A percentile compares a stretch with the other conserved stretches of the same genome.
These are phyloP conservation scores for Saccharomyces hybrid DNA, from an alignment of 1,139 yeast species.

Conservation along the genomic window DNA sequence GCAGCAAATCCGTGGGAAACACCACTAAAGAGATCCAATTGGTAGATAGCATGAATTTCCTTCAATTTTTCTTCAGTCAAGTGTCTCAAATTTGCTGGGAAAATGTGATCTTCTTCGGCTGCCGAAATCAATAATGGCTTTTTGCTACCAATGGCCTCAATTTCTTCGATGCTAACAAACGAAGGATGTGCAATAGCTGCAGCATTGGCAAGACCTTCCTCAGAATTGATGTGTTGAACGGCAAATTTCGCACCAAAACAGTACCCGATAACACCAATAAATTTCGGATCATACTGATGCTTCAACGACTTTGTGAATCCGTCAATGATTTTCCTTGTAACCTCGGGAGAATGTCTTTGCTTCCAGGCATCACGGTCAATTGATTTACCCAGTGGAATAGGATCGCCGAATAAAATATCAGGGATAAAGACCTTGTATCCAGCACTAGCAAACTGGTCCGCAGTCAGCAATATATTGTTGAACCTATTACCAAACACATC, in stretches of 20 bases:
- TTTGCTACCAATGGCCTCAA: conserved; percentile 40
- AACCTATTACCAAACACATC: conserved; percentile 61
- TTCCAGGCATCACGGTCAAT: conserved; percentile 46
- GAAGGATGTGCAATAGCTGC: conserved; percentile 83
- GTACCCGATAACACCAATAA: conserved; percentile 61
- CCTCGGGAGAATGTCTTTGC: conserved; percentile 43
- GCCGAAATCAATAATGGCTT: conserved; percentile 64
- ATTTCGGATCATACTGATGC: conserved; percentile 42
- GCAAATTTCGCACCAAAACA: conserved; percentile 78
- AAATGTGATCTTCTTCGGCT: conserved; percentile 60
- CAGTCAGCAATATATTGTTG: conserved; percentile 48
- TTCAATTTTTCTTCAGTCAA: conserved; percentile 51
- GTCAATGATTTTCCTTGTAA: conserved; percentile 38
- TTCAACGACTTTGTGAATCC: conserved; percentile 41
- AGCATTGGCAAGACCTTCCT: conserved; percentile 43
- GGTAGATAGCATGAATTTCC: conserved; percentile 46
- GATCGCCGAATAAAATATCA: conserved; percentile 59
- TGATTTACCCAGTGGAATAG: conserved; percentile 27
- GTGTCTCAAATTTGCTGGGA: conserved; percentile 55
- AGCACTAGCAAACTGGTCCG: conserved; percentile 62
- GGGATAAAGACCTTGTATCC: conserved; percentile 66
- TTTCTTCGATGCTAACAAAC: conserved; percentile 54
- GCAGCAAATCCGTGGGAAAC: conserved; percentile 68
- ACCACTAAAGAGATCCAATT: conserved; percentile 52
- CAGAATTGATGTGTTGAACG: conserved; percentile 43